Conservation (phyloP, 2,329 filamentous ascomycete genomes). For the Aspergillus brasiliensis region DNA sequence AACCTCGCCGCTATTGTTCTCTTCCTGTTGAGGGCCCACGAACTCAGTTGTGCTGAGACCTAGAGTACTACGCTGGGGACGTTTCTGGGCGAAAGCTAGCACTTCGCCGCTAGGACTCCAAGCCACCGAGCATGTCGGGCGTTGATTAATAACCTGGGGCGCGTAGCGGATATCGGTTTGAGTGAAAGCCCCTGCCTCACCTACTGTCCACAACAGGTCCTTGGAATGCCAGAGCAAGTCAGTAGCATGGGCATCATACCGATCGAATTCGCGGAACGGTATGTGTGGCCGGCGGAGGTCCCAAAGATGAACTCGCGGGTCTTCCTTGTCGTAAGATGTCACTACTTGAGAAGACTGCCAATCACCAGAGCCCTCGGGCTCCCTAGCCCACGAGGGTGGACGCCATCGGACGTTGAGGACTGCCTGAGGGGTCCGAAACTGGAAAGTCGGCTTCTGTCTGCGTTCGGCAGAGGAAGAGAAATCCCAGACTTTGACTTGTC, state of each 20-base stretch:
- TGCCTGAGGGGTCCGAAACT: conserved; percentile 63
- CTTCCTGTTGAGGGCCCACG: conserved; percentile 44
- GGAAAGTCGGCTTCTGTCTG: conserved; percentile 60
- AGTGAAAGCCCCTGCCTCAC: conserved; percentile 61
- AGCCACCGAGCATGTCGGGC: conserved; percentile 58
- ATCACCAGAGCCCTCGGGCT: conserved; percentile 53
- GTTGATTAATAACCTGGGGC: conserved; percentile 59
- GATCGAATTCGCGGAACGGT: conserved; percentile 63
- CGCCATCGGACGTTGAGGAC: conserved; percentile 65
- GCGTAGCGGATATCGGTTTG: conserved; percentile 65
- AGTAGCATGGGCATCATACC: conserved; percentile 56
- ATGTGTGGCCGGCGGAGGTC: conserved; percentile 63
- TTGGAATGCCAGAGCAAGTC: conserved; percentile 67
- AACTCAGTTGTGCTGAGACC: conserved; percentile 45
- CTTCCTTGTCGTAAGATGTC: conserved; percentile 63
- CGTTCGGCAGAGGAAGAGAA: conserved; percentile 58
- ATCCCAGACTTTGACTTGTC: conserved; percentile 66
- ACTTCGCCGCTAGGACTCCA: conserved; percentile 62
- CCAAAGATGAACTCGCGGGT: conserved; percentile 65
- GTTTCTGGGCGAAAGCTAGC: conserved; percentile 56
- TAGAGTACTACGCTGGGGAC: conserved; percentile 47
- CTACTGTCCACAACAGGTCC: conserved; percentile 66
- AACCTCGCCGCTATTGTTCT: conserved; percentile 49
- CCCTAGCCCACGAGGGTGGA: conserved; percentile 59
- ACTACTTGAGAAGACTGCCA: conserved; percentile 65